Base-by-base conservation (phyloP, 2,329 filamentous ascomycete species). In the Neofusicoccum sp. region DNA sequence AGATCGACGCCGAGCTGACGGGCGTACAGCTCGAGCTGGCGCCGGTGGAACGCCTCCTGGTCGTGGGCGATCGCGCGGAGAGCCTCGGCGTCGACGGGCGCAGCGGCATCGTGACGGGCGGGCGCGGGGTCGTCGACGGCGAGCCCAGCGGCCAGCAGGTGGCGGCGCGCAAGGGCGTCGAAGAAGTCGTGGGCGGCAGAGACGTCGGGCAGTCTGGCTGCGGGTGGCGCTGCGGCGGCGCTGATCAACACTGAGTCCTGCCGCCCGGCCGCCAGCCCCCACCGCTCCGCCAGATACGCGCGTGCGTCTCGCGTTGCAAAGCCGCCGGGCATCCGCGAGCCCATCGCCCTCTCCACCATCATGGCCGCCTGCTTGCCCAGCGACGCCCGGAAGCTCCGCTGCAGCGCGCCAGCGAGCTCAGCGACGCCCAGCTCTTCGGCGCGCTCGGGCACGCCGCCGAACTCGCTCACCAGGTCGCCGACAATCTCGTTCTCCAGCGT, bases 401-500 rank as follows among this genome's bases (percentile, higher is more conserved):
- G 69, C 2, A 78, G 60, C 5, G 64, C 62, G 6, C 69, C 64
- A 28, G 65, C 69, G 3, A 80, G 65, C 24, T 70, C 68, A 1
- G 63, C 60, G 6, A 79, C 61, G 24, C 73, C 62, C 60, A 76
- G 65, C 33, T 78, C 75, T 49, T 79, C 77, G 4, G 71, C 66
- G 7, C 73, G 69, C 40, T 79, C 76, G 4, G 78, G 77, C 1
- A 76, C 62, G 5, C 63, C 66, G 7, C 75, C 76, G 61, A 80
- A 77, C 62, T 80, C 77, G 20, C 67, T 68, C 8, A 69, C 63
- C 24, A 80, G 69, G 63, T 79, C 76, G 2, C 78, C 78, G 9
- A 76, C 70, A 57, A 79, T 70, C 61, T 80, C 77, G 59, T 80
- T 80, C 60, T 79, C 74, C 2, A 80, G 66, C 1, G 77, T 79